Evolutionary conservation across 2,329 filamentous ascomycete genomes (phyloP).

Genomic region (Pseudomassariella vexata): DNA sequence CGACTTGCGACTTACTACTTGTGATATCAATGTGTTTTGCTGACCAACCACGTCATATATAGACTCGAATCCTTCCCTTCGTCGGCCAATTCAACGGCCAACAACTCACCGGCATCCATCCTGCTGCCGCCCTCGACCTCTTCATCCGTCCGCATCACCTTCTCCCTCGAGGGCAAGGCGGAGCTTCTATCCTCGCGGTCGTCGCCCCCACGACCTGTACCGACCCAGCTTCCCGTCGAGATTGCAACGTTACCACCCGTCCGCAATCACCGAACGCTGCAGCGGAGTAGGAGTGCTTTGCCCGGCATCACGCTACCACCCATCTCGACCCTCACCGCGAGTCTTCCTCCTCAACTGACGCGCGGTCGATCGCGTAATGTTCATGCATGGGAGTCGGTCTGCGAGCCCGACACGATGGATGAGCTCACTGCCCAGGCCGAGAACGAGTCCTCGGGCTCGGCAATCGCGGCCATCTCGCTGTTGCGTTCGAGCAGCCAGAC

Average conservation of each 20-base stretch:
- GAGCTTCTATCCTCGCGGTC: slow-evolving; percentile 68
- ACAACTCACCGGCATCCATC: slow-evolving; percentile 27
- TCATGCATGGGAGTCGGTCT: slow-evolving; percentile 86
- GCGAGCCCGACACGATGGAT: slow-evolving; percentile 72
- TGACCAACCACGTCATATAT: slow-evolving; percentile 10
- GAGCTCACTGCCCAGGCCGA: slow-evolving; percentile 77
- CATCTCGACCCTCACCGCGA: slow-evolving; percentile 45
- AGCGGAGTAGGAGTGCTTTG: slow-evolving; percentile 67
- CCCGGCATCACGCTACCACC: slow-evolving; percentile 52
- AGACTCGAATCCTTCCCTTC: slow-evolving; percentile 39
- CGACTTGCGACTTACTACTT: background rate
- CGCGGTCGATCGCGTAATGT: slow-evolving; percentile 80
- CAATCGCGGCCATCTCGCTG: slow-evolving; percentile 74
- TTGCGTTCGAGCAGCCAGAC: slow-evolving; percentile 63
- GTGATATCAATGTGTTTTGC: slow-evolving; percentile 4
- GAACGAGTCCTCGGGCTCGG: slow-evolving; percentile 73
- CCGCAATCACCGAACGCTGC: slow-evolving; percentile 47
- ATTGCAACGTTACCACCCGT: slow-evolving; percentile 40
- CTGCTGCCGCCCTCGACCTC: slow-evolving; percentile 32
- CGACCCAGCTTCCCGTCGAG: slow-evolving; percentile 40
- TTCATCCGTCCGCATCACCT: slow-evolving; percentile 64
- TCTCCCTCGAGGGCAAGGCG: slow-evolving; percentile 87
- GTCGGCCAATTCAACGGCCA: slow-evolving; percentile 32
- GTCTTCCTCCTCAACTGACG: slow-evolving; percentile 47
- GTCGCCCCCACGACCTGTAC: slow-evolving; percentile 61